Evolutionary conservation across 768 basidiomycete species (phyloP).

Genomic region (Leccinum barrowsii): DNA sequence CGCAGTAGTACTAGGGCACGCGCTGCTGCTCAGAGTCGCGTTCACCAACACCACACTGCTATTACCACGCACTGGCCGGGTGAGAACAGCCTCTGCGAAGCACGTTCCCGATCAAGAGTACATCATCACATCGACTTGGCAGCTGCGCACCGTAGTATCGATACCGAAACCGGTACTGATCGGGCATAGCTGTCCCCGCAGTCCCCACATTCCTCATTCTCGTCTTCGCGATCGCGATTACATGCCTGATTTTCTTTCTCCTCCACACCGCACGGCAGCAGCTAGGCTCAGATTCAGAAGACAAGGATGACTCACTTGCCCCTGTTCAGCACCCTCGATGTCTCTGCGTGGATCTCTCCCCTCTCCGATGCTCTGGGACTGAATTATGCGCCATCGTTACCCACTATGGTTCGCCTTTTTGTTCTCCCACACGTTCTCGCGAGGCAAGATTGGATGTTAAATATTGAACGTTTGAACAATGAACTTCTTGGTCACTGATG

Average conservation of each 20-base stretch:
- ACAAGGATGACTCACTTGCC: background rate
- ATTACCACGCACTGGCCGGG: too few species aligned
- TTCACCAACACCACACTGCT: too few species aligned
- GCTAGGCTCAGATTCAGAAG: background rate
- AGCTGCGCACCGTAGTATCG: background rate
- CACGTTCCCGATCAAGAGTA: background rate
- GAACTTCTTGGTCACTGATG: too few species aligned
- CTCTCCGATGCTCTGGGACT: background rate
- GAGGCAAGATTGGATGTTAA: background rate
- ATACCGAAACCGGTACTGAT: background rate
- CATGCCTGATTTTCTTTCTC: slow-evolving; percentile 2
- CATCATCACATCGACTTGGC: background rate
- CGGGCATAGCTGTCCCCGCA: background rate
- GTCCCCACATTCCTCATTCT: background rate
- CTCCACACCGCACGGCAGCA: background rate
- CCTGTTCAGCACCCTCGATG: too few species aligned
- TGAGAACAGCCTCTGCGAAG: background rate
- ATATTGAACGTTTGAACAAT: too few species aligned
- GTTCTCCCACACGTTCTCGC: background rate
- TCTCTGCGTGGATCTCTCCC: background rate
- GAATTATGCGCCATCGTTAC: too few species aligned
- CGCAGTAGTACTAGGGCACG: too few species aligned
- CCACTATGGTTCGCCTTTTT: too few species aligned
- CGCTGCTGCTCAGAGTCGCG: too few species aligned
- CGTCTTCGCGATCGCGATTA: slow-evolving; percentile 1